A percentile compares a stretch with the other conserved stretches of the same genome.
Evolutionary conservation across 306 rosid genomes (phyloP).

Genomic region (Lotus japonicus): DNA sequence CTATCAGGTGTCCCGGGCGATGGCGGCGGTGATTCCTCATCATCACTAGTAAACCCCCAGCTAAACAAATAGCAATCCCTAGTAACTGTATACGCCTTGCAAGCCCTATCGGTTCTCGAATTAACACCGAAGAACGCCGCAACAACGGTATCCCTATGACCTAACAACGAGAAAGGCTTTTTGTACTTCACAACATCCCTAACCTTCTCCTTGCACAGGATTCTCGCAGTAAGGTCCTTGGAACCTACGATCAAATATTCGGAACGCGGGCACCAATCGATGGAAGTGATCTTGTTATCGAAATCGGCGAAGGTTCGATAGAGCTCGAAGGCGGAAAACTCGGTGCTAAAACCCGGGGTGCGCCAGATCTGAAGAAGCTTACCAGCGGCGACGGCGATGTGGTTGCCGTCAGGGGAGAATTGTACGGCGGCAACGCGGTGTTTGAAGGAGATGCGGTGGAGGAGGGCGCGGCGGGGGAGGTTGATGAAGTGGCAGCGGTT

Average conservation of each 20-base stretch:
- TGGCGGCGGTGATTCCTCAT: constrained; percentile 31
- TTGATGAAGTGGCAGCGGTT: constrained; percentile 77
- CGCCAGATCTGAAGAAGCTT: constrained; percentile 85
- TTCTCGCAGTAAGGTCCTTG: constrained; percentile 74
- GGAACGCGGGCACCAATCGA: constrained; percentile 85
- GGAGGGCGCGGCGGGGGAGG: constrained; percentile 77
- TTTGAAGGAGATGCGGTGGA: constrained; percentile 83
- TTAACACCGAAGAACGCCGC: constrained; percentile 72
- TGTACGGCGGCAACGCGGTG: constrained; percentile 42
- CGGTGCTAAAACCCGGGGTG: constrained; percentile 62
- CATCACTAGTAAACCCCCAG: constrained; percentile 49
- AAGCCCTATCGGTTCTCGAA: constrained; percentile 47
- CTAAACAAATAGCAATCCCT: constrained; percentile 64
- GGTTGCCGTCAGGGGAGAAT: constrained; percentile 58
- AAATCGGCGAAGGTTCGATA: constrained; percentile 62
- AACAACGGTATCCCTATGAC: constrained; percentile 77
- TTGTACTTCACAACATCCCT: constrained; percentile 17
- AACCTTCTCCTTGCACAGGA: constrained; percentile 45
- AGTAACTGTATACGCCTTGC: constrained; percentile 60
- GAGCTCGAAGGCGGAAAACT: constrained; percentile 69
- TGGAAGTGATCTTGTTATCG: constrained; percentile 43
- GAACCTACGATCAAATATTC: constrained; percentile 63
- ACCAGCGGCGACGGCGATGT: constrained; percentile 74
- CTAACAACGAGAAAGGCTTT: constrained; percentile 65
- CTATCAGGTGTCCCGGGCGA: constrained; percentile 61